Evolutionary conservation across 2,329 filamentous ascomycete species (phyloP), one percentile per base, ranked within the genome.

Genomic region (Ilyonectria mors-panacis): DNA sequence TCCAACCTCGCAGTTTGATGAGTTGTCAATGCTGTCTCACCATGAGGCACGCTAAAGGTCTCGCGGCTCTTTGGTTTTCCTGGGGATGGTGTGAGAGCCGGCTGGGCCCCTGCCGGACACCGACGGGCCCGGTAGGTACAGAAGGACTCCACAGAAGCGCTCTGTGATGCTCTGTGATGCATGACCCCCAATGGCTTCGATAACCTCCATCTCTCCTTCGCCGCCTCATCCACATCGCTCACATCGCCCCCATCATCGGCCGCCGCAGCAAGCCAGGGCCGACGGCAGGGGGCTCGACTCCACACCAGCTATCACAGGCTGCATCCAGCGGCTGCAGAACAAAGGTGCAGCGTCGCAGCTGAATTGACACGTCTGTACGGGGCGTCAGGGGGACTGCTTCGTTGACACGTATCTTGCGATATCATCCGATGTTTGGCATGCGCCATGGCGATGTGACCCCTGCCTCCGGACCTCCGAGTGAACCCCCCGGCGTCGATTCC

Each of bases 371-470:
- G 63, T 65, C 57, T 65, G 33, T 60, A 39, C 23, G 55, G 39
- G 63, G 57, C 56, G 63, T 39, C 59, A 56, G 48, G 59, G 51
- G 45, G 50, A 54, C 12, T 21, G 9, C 48, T 19, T 54, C 30
- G 53, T 60, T 73, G 71, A 74, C 71, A 75, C 68, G 71, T 74
- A 73, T 73, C 70, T 62, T 62, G 58, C 63, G 65, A 75, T 72
- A 74, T 75, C 71, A 70, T 75, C 73, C 65, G 73, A 75, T 75
- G 68, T 72, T 72, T 73, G 70, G 66, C 70, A 70, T 73, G 59
- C 68, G 67, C 65, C 63, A 68, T 71, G 66, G 68, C 68, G 64
- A 71, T 62, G 63, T 54, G 59, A 68, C 48, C 50, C 53, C 57
- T 35, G 61, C 59, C 35, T 59, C 45, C 33, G 50, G 55, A 50